A percentile compares a stretch with the other conserved stretches of the same genome.
phyloP scores from a whole-genome alignment of 2,329 filamentous ascomycete genomes.

The Cladophialophora bantiana region DNA sequence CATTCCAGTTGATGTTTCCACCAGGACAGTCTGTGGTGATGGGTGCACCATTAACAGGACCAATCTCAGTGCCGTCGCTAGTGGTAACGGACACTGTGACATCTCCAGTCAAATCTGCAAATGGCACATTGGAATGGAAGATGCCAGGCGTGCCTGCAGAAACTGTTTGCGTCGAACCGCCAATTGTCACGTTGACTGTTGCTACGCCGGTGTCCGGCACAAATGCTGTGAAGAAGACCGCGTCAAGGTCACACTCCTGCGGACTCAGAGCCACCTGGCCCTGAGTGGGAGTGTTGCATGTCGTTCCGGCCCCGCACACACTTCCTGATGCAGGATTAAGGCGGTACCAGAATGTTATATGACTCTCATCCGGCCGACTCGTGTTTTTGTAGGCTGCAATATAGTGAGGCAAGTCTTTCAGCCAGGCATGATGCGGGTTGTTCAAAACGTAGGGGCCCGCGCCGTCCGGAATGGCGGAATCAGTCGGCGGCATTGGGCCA shows the following conservation, averaged over 20 bases:
- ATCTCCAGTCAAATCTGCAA: conserved; percentile 11
- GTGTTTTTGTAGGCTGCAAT: conserved; percentile 14
- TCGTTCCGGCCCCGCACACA: conserved; percentile 4
- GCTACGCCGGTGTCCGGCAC: conserved; percentile 10
- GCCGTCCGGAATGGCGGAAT: conserved; percentile 15
- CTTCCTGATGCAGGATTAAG: conserved; percentile 11
- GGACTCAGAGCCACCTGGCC: conserved; percentile 3
- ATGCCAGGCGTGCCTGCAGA: conserved; percentile 7
- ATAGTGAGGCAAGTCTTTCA: conserved; percentile 21
- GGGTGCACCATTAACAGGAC: conserved; percentile 13
- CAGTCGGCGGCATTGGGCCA: conserved; percentile 11
- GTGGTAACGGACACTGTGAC: conserved; percentile 10
- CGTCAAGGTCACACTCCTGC: conserved; percentile 12
- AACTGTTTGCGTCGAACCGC: conserved; percentile 7
- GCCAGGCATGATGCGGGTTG: conserved; percentile 18
- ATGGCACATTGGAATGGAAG: conserved; percentile 21
- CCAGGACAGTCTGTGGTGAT: conserved; percentile 12
- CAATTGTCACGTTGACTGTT: conserved; percentile 21
- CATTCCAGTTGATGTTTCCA: conserved; percentile 19
- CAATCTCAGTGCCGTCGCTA: conserved; percentile 12
- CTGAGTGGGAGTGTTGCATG: conserved; percentile 14
- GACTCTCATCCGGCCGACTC: conserved; percentile 12
- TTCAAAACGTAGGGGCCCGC: conserved; percentile 5
- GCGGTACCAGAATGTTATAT: conserved; percentile 22
- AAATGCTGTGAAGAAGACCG: conserved; percentile 19